phyloP scores from a whole-genome alignment of 2,329 filamentous ascomycete genomes.

The Ophiostoma fasciatum region DNA sequence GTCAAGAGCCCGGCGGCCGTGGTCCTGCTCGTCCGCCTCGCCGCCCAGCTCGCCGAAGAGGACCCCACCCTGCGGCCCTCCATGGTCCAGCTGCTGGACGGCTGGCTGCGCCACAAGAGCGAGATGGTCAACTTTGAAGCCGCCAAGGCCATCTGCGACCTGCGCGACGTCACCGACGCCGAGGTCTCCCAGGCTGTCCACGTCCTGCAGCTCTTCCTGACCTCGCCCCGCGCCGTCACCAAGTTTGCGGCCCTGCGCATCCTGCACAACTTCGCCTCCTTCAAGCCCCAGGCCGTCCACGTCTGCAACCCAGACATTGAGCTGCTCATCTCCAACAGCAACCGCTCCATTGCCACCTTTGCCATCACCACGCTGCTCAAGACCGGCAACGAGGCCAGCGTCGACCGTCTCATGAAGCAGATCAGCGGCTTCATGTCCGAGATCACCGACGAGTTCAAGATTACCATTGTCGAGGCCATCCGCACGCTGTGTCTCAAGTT shows the following conservation, averaged over 20 bases:
- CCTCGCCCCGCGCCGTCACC: constrained; percentile 84
- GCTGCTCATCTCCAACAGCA: constrained; percentile 88
- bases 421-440: constrained; percentile 98
- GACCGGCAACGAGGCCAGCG: constrained; percentile 93
- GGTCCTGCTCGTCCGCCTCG: constrained; percentile 81
- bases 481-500: constrained; percentile 95
- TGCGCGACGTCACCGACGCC: constrained; percentile 81
- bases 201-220: constrained; percentile 90
- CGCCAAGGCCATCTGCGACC: constrained; percentile 92
- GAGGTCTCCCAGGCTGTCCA: constrained; percentile 89
- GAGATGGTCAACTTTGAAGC: constrained; percentile 99
- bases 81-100: constrained; percentile 94
- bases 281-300: constrained; percentile 86
- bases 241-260: constrained; percentile 97
- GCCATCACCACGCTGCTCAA: constrained; percentile 96
- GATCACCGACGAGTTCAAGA: constrained; percentile 99
- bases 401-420: constrained; percentile 96
- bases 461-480: constrained; percentile 98
- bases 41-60: constrained; percentile 87
- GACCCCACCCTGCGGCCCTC: constrained; percentile 78
- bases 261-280: constrained; percentile 88
- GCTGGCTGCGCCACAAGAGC: constrained; percentile 95
- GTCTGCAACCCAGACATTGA: constrained; percentile 97
- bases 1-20: constrained; percentile 91
- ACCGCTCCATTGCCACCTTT: constrained; percentile 94